A percentile compares a stretch with the other conserved stretches of the same genome.
These are phyloP conservation scores for Ascochyta viciae-villosae DNA, from an alignment of 2,329 filamentous ascomycete genomes.

Conservation along the genomic window DNA sequence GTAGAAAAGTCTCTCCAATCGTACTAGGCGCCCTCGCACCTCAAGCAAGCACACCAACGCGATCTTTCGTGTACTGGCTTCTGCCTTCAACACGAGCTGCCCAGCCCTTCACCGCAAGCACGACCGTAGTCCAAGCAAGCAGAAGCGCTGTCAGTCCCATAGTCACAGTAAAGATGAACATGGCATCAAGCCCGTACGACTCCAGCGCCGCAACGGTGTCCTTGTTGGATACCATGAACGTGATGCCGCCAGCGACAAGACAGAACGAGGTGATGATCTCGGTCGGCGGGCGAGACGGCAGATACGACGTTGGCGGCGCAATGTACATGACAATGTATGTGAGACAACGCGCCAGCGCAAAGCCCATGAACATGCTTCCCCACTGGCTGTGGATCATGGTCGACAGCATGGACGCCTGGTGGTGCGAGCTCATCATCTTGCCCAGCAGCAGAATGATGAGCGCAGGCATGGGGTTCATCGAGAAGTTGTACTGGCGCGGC, in stretches of 20 bases:
- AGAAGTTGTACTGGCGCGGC: constrained; percentile 74
- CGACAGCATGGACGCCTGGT: constrained; percentile 81
- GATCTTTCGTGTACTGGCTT: constrained; percentile 31
- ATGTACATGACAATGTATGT: constrained; percentile 85
- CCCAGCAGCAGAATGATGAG: constrained; percentile 87
- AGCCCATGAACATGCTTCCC: constrained; percentile 83
- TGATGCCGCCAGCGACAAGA: constrained; percentile 82
- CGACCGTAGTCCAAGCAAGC: constrained; percentile 82
- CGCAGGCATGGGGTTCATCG: constrained; percentile 87
- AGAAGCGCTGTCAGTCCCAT: constrained; percentile 83
- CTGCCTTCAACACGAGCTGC: constrained; percentile 57
- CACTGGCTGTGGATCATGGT: constrained; percentile 95
- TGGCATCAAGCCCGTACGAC: constrained; percentile 78
- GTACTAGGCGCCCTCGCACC: background rate
- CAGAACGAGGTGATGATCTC: constrained; percentile 90
- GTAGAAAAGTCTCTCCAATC: background rate
- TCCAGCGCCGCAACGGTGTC: constrained; percentile 82
- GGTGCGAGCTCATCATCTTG: constrained; percentile 94
- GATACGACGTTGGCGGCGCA: constrained; percentile 77
- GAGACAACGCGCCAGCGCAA: constrained; percentile 76
- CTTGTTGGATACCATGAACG: constrained; percentile 88
- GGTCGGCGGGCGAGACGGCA: constrained; percentile 85
- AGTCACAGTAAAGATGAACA: constrained; percentile 90
- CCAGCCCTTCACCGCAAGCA: constrained; percentile 89
- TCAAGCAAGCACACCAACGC: constrained; percentile 39